phyloP scores from a whole-genome alignment of 2,329 filamentous ascomycete species.

The Ustulina deusta region DNA sequence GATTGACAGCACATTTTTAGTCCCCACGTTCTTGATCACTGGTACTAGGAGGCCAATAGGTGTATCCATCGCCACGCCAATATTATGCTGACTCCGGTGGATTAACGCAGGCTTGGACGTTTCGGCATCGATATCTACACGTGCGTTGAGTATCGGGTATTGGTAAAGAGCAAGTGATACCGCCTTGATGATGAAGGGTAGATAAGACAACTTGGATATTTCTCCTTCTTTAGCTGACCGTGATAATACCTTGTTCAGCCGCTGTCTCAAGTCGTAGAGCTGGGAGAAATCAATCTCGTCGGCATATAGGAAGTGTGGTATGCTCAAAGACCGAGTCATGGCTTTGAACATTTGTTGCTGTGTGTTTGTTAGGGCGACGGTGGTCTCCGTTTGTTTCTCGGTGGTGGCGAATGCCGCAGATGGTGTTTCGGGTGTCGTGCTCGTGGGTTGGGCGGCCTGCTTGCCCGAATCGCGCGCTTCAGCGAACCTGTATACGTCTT shows the following conservation, averaged over 20 bases:
- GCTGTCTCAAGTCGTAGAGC: conserved; percentile 77
- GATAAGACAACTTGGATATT: conserved; percentile 81
- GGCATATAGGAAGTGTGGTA: conserved; percentile 95
- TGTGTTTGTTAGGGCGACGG: conserved; percentile 77
- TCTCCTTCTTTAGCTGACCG: conserved; percentile 56
- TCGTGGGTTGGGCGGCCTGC: conserved; percentile 42
- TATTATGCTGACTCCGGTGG: conserved; percentile 88
- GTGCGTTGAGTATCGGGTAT: conserved; percentile 88
- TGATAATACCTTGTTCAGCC: conserved; percentile 75
- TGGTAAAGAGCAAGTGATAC: conserved; percentile 85
- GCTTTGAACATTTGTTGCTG: conserved; percentile 97
- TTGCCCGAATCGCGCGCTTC: conserved; percentile 57
- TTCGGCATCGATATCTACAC: conserved; percentile 72
- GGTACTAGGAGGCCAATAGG: conserved; percentile 89
- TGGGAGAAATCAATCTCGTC: conserved; percentile 87
- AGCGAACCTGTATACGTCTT: conserved; percentile 83
- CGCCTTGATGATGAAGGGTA: conserved; percentile 96
- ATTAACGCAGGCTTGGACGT: conserved; percentile 78
- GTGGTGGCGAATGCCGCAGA: conserved; percentile 51
- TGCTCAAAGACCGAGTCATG: conserved; percentile 91
- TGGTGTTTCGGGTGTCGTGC: conserved; percentile 46
- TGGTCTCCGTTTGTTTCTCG: conserved; percentile 74
- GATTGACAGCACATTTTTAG: conserved; percentile 80
- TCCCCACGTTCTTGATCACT: conserved; percentile 86
- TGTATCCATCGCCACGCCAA: conserved; percentile 96